Base-by-base conservation (phyloP, 805 yeast species). In the Saturnispora saitoi region DNA sequence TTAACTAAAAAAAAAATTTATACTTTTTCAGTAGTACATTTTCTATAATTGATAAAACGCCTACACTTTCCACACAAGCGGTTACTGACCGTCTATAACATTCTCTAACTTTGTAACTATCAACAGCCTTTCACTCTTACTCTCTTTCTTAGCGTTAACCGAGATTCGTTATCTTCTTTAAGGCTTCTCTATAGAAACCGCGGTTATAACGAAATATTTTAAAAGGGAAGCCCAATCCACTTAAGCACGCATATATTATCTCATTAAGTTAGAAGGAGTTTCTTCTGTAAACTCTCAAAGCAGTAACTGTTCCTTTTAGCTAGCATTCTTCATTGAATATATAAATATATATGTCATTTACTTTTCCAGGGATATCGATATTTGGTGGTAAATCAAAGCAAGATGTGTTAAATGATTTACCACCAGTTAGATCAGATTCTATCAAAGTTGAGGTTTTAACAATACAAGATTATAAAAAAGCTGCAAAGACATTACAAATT, bases 401-500 rank as follows among this genome's bases (percentile, higher is more conserved):
- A 11, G 14, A 12, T 20, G 4, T 22, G 4, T 30, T 17, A 19
- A 45, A 47, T 9, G 42, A 36, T 15, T 30, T 47, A 12, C 49
- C 50, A 4, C 43, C 48, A 4, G 52, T 48, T 20, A 51, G 48
- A 11, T 41, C 32, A 19, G 55, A 52, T 26, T 42, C 48, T 32
- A 34, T 50, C 2, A 47, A 38, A 4, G 66, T 64, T n/a, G 68
- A 64, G 50, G 65, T 65, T 7, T 58, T 67, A 14, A 57, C 57
- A 4, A 54, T 64, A 15, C 59, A 65, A 43, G 81, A 77, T 54
- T 78, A 76, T 55, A 73, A 71, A 51, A 69, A 77, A 50, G 80
- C 80, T 26, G 81, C 82, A 22, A 68, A 68, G 49, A 76, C 81
- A 7, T 65, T 78, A 47, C 70, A 70, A 47, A 63, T 75, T 47